Conservation (phyloP, 352 stramenopile genomes). For the Phytophthora syringae region DNA sequence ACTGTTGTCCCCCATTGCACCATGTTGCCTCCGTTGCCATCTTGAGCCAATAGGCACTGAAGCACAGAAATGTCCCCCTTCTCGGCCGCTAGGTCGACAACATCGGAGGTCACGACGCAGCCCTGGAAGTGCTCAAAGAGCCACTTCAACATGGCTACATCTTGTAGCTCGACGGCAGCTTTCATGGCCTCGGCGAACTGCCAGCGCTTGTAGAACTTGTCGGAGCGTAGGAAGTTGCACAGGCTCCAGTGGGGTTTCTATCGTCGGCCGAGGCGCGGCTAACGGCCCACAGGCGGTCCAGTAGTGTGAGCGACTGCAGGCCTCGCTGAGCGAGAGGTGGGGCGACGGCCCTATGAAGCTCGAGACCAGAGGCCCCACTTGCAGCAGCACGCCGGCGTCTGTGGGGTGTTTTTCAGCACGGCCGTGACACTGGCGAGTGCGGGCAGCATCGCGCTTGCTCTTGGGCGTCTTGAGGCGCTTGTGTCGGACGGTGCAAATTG, state of each 20-base stretch:
- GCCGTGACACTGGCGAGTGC: neutral
- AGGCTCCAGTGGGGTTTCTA: neutral
- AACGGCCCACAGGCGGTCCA: slow-evolving; percentile 4
- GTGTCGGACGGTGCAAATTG: slow-evolving; percentile 1
- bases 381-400: neutral
- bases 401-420: neutral
- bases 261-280: neutral
- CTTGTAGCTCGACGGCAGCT: neutral
- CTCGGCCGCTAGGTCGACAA: neutral
- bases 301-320: neutral
- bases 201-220: slow-evolving; percentile 4
- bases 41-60: neutral
- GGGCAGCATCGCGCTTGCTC: neutral
- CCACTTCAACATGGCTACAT: slow-evolving; percentile 1
- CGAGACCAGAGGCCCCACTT: slow-evolving; percentile 2
- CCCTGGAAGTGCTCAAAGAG: slow-evolving; percentile 1
- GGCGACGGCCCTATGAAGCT: neutral
- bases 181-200: neutral
- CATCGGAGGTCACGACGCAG: too few species aligned
- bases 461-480: neutral
- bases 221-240: neutral
- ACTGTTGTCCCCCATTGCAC: neutral
- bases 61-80: neutral
- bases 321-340: neutral
- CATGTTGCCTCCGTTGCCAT: neutral